phyloP scores from a whole-genome alignment of 768 basidiomycete genomes.

The Mycena vitilis region DNA sequence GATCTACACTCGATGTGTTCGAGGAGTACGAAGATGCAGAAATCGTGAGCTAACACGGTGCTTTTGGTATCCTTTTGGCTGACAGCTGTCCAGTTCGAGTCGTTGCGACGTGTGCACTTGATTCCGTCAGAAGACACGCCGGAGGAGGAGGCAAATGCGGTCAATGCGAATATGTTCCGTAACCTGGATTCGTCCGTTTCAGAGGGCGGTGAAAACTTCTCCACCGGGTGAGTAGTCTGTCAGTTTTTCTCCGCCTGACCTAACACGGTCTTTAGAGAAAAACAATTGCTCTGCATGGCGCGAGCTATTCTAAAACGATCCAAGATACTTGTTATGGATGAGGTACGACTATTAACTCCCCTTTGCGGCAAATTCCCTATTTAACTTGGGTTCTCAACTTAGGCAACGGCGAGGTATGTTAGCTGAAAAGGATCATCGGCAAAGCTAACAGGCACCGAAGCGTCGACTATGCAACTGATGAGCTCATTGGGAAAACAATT shows the following conservation, averaged over 20 bases:
- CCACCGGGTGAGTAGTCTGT: constrained; percentile 69
- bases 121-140: constrained; percentile 69
- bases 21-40: constrained; percentile 87
- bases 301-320: constrained; percentile 85
- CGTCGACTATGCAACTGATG: constrained; percentile 66
- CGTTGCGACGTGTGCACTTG: constrained; percentile 85
- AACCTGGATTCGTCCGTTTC: constrained; percentile 79
- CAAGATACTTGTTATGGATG: constrained; percentile 87
- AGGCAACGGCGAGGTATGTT: constrained; percentile 76
- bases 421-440: background rate
- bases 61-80: background rate
- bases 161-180: constrained; percentile 83
- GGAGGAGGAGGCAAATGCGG: constrained; percentile 56
- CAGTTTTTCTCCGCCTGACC: background rate
- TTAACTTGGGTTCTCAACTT: constrained; percentile 20
- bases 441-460: constrained; percentile 2
- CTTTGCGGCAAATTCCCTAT: background rate
- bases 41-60: constrained; percentile 64
- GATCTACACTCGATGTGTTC: constrained; percentile 88
- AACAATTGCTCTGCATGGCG: constrained; percentile 90
- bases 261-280: constrained; percentile 59
- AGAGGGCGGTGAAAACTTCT: constrained; percentile 92
- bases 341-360: constrained; percentile 54
- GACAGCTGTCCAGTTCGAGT: constrained; percentile 64
- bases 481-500: constrained; percentile 85